Evolutionary conservation across 257 asterid species (phyloP).

Genomic region (Nicotiana tomentosiformis): DNA sequence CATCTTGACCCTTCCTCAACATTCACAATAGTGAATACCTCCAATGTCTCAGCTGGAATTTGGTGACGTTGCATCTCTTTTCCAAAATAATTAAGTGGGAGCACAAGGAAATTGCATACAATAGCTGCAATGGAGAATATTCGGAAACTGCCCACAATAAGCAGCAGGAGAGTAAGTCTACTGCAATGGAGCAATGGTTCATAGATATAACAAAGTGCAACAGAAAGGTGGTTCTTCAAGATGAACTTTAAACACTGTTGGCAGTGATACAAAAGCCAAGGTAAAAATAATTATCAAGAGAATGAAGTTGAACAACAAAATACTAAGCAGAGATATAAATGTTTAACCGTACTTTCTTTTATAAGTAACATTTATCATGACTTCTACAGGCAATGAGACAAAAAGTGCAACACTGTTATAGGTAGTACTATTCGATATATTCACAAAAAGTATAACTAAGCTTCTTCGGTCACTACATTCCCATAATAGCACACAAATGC

Average conservation of each 20-base stretch:
- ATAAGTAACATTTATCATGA: background rate
- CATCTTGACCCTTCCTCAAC: slow-evolving; percentile 72
- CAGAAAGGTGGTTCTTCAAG: background rate
- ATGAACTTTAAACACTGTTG: background rate
- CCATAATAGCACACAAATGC: background rate
- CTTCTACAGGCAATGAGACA: slow-evolving; percentile 1
- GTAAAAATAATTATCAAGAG: background rate
- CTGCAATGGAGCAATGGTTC: slow-evolving; percentile 5
- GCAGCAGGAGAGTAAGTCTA: slow-evolving; percentile 7
- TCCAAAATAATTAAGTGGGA: slow-evolving; percentile 91
- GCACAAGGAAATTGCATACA: slow-evolving; percentile 75
- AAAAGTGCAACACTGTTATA: background rate
- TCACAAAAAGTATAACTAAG: background rate
- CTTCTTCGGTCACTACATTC: background rate
- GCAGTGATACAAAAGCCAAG: background rate
- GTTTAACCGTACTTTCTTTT: background rate
- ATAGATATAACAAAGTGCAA: slow-evolving; percentile 1
- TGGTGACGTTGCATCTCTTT: slow-evolving; percentile 51
- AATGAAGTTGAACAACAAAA: background rate
- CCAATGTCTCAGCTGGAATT: slow-evolving; percentile 58
- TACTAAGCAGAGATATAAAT: background rate
- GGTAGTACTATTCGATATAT: background rate
- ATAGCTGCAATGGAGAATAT: slow-evolving; percentile 66
- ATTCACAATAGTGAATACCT: slow-evolving; percentile 81
- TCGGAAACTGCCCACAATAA: slow-evolving; percentile 60